These are phyloP conservation scores for Rhizophagus sp. DNA, from an alignment of 192 early-diverging fungal genomes.

Conservation along the genomic window DNA sequence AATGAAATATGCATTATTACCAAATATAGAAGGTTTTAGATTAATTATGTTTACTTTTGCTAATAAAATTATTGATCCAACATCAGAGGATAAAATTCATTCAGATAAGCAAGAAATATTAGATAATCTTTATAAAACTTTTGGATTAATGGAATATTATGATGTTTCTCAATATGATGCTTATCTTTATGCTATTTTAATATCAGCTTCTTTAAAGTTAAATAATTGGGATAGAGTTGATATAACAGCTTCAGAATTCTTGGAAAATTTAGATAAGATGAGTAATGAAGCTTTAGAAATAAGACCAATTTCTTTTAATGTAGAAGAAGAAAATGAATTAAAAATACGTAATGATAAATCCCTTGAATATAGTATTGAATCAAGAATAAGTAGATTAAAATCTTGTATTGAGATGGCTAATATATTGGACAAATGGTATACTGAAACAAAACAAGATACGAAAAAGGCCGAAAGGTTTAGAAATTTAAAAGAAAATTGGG, in stretches of 20 bases:
- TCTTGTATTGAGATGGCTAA: neutral
- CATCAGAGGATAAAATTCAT: neutral
- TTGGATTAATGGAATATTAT: slow-evolving; percentile 31
- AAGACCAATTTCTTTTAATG: neutral
- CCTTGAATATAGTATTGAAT: neutral
- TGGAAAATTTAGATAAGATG: neutral
- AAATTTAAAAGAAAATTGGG: neutral
- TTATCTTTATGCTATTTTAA: slow-evolving; percentile 15
- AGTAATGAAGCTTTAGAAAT: neutral
- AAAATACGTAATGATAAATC: neutral
- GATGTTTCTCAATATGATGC: slow-evolving; percentile 19
- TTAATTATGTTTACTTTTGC: slow-evolving; percentile 6
- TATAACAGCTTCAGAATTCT: slow-evolving; percentile 10
- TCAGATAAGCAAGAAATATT: neutral
- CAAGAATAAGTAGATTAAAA: neutral
- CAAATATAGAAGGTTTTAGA: slow-evolving; percentile 1
- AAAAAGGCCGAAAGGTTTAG: neutral
- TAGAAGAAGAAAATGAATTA: neutral
- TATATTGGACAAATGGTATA: slow-evolving; percentile 6
- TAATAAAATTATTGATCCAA: slow-evolving; percentile 2
- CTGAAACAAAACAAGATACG: neutral
- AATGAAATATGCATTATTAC: slow-evolving; percentile 19
- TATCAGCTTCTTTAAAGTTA: slow-evolving; percentile 15
- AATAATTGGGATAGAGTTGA: slow-evolving; percentile 14
- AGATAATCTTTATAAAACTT: slow-evolving; percentile 25